Evolutionary conservation across 805 yeast genomes (phyloP).

Genomic region (Wickerhamiella azymoides): DNA sequence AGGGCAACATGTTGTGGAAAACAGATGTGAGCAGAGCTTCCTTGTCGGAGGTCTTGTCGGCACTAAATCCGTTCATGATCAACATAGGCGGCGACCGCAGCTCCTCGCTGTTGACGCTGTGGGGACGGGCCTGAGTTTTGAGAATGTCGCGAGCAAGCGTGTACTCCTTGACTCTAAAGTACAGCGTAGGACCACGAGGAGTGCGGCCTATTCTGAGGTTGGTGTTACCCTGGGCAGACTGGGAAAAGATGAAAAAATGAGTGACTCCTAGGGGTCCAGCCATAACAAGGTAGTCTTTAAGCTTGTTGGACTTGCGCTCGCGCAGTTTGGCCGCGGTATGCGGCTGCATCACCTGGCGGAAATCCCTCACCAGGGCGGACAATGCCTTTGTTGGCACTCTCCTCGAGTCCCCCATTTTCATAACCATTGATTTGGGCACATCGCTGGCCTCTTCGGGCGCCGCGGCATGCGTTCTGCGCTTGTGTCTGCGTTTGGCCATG

Average conservation of each 20-base stretch:
- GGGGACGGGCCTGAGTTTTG: slow-evolving; percentile 58
- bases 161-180: slow-evolving; percentile 64
- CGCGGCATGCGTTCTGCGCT: slow-evolving; percentile 76
- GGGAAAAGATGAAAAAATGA: slow-evolving; percentile 77
- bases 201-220: slow-evolving; percentile 72
- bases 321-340: slow-evolving; percentile 82
- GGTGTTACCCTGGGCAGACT: slow-evolving; percentile 56
- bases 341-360: slow-evolving; percentile 87
- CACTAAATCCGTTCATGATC: slow-evolving; percentile 78
- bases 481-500: slow-evolving; percentile 31
- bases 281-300: slow-evolving; percentile 95
- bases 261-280: slow-evolving; percentile 92
- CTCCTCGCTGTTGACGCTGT: slow-evolving; percentile 50
- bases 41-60: slow-evolving; percentile 48
- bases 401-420: slow-evolving; percentile 61
- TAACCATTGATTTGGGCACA: slow-evolving; percentile 88
- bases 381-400: slow-evolving; percentile 60
- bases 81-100: slow-evolving; percentile 64
- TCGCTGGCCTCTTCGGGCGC: slow-evolving; percentile 49
- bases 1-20: slow-evolving; percentile 92
- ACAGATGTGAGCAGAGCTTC: slow-evolving; percentile 78
- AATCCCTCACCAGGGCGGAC: slow-evolving; percentile 72
- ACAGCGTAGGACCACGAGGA: slow-evolving; percentile 90
- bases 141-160: slow-evolving; percentile 72
- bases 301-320: slow-evolving; percentile 74